phyloP scores from a whole-genome alignment of 768 basidiomycete genomes.

The Chalciporus piperatus region DNA sequence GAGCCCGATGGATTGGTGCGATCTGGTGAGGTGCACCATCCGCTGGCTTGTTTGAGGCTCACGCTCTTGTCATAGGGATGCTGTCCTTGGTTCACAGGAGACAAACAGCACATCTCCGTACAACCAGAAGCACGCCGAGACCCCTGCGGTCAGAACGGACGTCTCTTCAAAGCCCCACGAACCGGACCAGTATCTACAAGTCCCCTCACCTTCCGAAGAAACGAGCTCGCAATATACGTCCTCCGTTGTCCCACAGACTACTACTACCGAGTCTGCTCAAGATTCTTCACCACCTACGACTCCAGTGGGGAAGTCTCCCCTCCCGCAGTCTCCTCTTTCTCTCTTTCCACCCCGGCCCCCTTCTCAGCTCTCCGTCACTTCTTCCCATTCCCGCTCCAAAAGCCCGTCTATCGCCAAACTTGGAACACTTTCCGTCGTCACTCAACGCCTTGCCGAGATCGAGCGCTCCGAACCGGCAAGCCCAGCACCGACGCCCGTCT shows the following conservation, averaged over 20 bases:
- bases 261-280: background rate
- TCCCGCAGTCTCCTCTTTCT: slow-evolving; percentile 17
- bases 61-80: slow-evolving; percentile 46
- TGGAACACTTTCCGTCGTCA: slow-evolving; percentile 60
- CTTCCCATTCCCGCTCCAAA: slow-evolving; percentile 29
- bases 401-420: slow-evolving; percentile 66
- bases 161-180: background rate
- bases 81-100: slow-evolving; percentile 44
- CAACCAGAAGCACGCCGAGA: background rate
- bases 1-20: slow-evolving; percentile 72
- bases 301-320: slow-evolving; percentile 28
- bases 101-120: slow-evolving; percentile 3
- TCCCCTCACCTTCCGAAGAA: slow-evolving; percentile 16
- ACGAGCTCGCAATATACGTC: slow-evolving; percentile 26
- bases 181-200: slow-evolving; percentile 1
- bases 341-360: slow-evolving; percentile 24
- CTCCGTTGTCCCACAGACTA: slow-evolving; percentile 19
- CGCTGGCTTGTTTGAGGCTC: background rate
- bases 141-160: slow-evolving; percentile 19
- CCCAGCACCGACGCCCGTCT: slow-evolving; percentile 16
- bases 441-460: slow-evolving; percentile 62
- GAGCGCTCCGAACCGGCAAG: slow-evolving; percentile 32
- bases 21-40: slow-evolving; percentile 52
- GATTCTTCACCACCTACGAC: slow-evolving; percentile 20
- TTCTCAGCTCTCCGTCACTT: slow-evolving; percentile 17